These are phyloP conservation scores for Fagopyrum homotropicum DNA, from an alignment of 148 eudicot species.

Conservation along the genomic window DNA sequence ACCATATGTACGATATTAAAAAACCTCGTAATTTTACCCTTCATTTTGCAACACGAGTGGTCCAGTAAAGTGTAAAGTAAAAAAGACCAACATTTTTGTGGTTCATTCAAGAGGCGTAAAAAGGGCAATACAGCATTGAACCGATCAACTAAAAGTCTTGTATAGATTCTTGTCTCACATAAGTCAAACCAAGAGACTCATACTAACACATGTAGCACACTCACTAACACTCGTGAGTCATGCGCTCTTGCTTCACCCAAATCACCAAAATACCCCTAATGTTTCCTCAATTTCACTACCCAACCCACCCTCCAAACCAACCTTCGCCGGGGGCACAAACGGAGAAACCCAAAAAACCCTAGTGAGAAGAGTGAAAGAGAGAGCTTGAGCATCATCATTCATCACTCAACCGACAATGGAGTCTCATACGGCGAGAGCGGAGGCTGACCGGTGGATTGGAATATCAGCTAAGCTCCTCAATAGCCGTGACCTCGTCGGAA, in stretches of 20 bases:
- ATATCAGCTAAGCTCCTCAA: conserved; percentile 76
- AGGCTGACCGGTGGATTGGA: conserved; percentile 57
- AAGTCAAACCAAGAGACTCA: background rate
- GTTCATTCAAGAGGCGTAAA: background rate
- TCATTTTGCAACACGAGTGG: too few relatives aligned
- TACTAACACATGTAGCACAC: background rate
- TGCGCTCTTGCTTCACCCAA: background rate
- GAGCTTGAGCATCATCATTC: background rate
- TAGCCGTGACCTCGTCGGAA: conserved; percentile 48
- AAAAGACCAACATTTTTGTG: background rate
- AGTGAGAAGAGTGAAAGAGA: background rate
- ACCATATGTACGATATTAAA: too few relatives aligned
- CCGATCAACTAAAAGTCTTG: background rate
- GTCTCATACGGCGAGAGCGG: conserved; percentile 26
- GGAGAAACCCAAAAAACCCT: background rate
- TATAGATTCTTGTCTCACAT: background rate
- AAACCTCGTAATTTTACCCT: too few relatives aligned
- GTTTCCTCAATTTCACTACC: background rate
- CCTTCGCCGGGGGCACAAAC: background rate
- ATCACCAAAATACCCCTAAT: background rate
- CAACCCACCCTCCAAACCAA: background rate
- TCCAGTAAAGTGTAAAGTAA: too few relatives aligned
- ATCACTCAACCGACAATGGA: background rate
- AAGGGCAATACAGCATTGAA: background rate
- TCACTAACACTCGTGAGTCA: background rate